Percentiles rank a stretch among this genome's conserved stretches.
Conservation (phyloP, 768 basidiomycete species). For the Calvatia gigantea region DNA sequence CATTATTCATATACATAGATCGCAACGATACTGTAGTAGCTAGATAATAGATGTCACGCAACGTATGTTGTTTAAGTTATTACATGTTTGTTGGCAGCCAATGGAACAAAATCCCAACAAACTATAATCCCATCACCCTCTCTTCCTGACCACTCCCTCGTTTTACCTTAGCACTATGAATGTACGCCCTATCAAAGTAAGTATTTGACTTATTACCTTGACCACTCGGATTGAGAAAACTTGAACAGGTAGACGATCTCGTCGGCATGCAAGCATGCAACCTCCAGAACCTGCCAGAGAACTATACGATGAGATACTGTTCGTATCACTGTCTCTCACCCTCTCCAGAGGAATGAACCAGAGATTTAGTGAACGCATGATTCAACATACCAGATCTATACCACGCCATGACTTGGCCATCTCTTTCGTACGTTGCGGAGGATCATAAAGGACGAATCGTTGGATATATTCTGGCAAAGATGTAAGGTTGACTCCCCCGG, state of each 20-base stretch:
- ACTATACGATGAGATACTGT: constrained; percentile 87
- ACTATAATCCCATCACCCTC: neutral
- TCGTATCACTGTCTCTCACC: constrained; percentile 18
- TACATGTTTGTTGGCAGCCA: neutral
- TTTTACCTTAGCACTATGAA: constrained; percentile 32
- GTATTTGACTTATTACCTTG: constrained; percentile 8
- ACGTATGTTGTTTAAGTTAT: neutral
- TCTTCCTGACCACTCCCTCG: neutral
- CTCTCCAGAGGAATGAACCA: constrained; percentile 8
- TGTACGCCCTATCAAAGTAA: constrained; percentile 40
- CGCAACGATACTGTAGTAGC: neutral
- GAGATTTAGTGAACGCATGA: constrained; percentile 10
- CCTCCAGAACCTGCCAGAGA: constrained; percentile 91
- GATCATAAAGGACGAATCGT: constrained; percentile 89
- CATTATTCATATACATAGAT: neutral
- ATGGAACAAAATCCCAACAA: neutral
- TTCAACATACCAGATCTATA: constrained; percentile 59
- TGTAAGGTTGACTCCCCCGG: constrained; percentile 47
- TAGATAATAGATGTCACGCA: neutral
- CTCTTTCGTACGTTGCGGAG: constrained; percentile 91
- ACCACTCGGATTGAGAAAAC: neutral
- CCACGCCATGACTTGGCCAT: constrained; percentile 94
- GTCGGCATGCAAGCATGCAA: constrained; percentile 96
- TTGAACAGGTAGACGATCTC: constrained; percentile 75
- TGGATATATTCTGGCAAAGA: constrained; percentile 94